A percentile compares a stretch with the other conserved stretches of the same genome.
These are phyloP conservation scores for Glonium stellatum DNA, from an alignment of 495 filamentous ascomycete genomes.

Conservation along the genomic window DNA sequence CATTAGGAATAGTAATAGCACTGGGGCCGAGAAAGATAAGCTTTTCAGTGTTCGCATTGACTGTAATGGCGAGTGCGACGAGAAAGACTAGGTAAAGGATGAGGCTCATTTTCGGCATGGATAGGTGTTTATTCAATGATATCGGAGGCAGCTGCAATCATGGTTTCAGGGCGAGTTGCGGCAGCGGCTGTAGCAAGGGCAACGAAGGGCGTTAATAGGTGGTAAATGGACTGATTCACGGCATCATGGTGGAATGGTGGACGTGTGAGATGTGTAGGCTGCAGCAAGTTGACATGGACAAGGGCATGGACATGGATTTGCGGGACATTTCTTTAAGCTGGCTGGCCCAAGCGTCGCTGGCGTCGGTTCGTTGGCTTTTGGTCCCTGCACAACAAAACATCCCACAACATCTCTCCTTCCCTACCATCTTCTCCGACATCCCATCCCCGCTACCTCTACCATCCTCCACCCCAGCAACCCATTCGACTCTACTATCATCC, in stretches of 20 bases:
- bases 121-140: background rate
- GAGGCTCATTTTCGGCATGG: constrained; percentile 20
- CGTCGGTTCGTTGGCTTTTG: constrained; percentile 1
- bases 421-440: constrained; percentile 32
- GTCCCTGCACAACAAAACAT: constrained; percentile 24
- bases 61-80: constrained; percentile 32
- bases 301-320: background rate
- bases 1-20: constrained; percentile 44
- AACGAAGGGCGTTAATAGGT: background rate
- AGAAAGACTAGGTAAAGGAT: constrained; percentile 30
- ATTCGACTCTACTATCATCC: constrained; percentile 4
- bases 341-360: background rate
- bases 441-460: constrained; percentile 21
- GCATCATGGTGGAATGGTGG: background rate
- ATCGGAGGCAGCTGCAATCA: background rate
- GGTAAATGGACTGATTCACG: background rate
- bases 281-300: background rate
- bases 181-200: background rate
- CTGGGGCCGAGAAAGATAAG: constrained; percentile 74
- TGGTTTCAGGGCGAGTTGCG: background rate
- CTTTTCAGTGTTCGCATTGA: constrained; percentile 77
- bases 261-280: background rate
- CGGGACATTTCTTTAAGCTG: background rate
- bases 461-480: constrained; percentile 1
- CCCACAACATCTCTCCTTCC: constrained; percentile 28